Conservation (phyloP, 2,329 filamentous ascomycete genomes). For the Aspergillus sp. region DNA sequence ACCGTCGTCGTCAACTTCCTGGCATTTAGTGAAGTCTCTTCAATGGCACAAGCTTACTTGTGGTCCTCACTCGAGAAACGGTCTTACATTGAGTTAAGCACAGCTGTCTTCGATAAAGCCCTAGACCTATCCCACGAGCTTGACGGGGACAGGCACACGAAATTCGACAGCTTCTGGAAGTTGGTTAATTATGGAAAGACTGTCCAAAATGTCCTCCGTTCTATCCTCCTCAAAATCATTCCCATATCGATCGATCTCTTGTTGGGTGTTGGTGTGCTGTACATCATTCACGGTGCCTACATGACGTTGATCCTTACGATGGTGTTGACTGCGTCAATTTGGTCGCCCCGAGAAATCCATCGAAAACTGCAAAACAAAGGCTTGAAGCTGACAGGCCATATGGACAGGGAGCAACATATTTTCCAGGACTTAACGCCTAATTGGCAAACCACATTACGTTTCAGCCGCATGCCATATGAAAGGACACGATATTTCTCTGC, state of each 20-base stretch:
- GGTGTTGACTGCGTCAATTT: conserved; percentile 46
- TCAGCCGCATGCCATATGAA: conserved; percentile 51
- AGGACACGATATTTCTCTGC: conserved; percentile 40
- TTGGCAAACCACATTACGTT: conserved; percentile 52
- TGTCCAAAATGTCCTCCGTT: conserved; percentile 52
- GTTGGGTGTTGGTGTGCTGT: conserved; percentile 54
- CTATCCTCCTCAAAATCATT: conserved; percentile 50
- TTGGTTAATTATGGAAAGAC: conserved; percentile 57
- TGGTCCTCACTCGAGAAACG: conserved; percentile 51
- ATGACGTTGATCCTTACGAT: conserved; percentile 45
- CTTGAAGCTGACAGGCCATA: conserved; percentile 32
- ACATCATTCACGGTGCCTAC: conserved; percentile 54
- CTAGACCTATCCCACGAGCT: conserved; percentile 64
- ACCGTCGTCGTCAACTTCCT: conserved; percentile 46
- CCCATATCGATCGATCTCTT: conserved; percentile 57
- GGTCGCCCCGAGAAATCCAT: conserved; percentile 37
- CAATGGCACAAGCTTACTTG: conserved; percentile 43
- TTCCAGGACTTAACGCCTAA: conserved; percentile 53
- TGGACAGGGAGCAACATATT: conserved; percentile 44
- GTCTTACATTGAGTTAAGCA: conserved; percentile 50
- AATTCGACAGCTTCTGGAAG: conserved; percentile 51
- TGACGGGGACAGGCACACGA: conserved; percentile 55
- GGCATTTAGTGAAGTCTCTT: conserved; percentile 45
- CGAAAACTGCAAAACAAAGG: conserved; percentile 33
- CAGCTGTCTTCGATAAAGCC: conserved; percentile 57